Conservation (phyloP, 179 eudicot genomes). For the Spinacia oleracea region DNA sequence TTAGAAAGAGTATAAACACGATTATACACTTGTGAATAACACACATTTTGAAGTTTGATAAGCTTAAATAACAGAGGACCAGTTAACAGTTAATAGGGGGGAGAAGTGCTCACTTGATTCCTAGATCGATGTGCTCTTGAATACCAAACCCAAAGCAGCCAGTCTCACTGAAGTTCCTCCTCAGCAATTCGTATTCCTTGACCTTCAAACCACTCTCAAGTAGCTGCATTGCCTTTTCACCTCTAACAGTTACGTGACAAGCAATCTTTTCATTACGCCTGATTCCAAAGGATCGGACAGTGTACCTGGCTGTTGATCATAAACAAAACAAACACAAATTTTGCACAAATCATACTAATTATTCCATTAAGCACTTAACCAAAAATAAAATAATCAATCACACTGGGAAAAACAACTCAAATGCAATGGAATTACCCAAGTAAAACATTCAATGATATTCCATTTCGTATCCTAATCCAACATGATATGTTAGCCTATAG, state of each 20-base stretch:
- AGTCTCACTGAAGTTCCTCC: slow-evolving; percentile 80
- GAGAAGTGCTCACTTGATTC: slow-evolving; percentile 57
- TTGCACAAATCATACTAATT: background rate
- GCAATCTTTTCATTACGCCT: slow-evolving; percentile 88
- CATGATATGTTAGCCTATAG: too few relatives aligned
- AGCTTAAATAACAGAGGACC: background rate
- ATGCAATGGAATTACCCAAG: background rate
- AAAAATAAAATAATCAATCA: background rate
- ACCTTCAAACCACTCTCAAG: slow-evolving; percentile 78
- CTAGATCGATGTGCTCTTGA: slow-evolving; percentile 83
- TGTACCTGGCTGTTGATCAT: slow-evolving; percentile 63
- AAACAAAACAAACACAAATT: background rate
- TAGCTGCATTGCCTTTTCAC: slow-evolving; percentile 85
- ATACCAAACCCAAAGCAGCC: slow-evolving; percentile 83
- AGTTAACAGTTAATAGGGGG: background rate
- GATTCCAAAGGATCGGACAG: slow-evolving; percentile 78
- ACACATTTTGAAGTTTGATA: background rate
- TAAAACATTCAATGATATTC: background rate
- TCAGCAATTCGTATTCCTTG: slow-evolving; percentile 69
- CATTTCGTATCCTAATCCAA: too few relatives aligned
- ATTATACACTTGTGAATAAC: background rate
- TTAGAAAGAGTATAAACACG: background rate
- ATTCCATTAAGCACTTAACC: background rate
- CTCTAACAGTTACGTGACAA: slow-evolving; percentile 79
- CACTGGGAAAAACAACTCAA: background rate